Conservation (phyloP, 768 basidiomycete genomes). For the Pleurotus djamor region DNA sequence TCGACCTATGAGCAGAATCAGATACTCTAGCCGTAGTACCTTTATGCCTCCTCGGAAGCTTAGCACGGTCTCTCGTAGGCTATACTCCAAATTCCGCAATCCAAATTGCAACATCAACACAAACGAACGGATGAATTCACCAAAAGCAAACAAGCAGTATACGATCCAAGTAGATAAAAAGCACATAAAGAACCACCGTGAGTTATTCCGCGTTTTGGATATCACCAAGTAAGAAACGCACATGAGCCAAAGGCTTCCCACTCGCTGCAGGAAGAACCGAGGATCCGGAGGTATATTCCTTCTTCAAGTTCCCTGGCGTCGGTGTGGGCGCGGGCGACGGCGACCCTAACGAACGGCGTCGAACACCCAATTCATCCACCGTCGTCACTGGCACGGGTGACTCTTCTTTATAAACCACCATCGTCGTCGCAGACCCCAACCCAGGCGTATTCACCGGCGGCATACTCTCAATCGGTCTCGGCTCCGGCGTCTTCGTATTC, state of each 20-base stretch:
- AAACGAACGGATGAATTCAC: conserved; percentile 17
- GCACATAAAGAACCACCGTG: conserved; percentile 30
- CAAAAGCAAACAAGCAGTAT: conserved; percentile 23
- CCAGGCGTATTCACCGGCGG: conserved; percentile 32
- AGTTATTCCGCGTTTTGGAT: conserved; percentile 43
- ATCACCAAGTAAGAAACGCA: conserved; percentile 77
- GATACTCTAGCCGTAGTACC: conserved; percentile 3
- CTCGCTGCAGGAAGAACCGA: conserved; percentile 40
- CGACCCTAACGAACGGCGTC: conserved; percentile 1
- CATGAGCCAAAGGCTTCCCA: conserved; percentile 76
- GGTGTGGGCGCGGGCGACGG: conserved; percentile 4
- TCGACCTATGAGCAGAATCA: neutral
- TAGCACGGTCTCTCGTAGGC: conserved; percentile 76
- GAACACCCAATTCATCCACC: conserved; percentile 45
- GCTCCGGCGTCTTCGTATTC: conserved; percentile 13
- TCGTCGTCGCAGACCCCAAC: conserved; percentile 74
- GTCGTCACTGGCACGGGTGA: conserved; percentile 31
- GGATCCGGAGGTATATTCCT: neutral
- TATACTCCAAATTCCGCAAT: conserved; percentile 23
- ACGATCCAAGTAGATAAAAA: conserved; percentile 24
- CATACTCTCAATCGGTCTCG: conserved; percentile 13
- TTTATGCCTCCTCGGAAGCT: conserved; percentile 59
- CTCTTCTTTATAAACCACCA: conserved; percentile 59
- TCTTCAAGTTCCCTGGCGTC: conserved; percentile 6
- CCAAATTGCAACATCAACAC: conserved; percentile 19